phyloP scores from a whole-genome alignment of 2,329 filamentous ascomycete species.

The Fusarium illudens region DNA sequence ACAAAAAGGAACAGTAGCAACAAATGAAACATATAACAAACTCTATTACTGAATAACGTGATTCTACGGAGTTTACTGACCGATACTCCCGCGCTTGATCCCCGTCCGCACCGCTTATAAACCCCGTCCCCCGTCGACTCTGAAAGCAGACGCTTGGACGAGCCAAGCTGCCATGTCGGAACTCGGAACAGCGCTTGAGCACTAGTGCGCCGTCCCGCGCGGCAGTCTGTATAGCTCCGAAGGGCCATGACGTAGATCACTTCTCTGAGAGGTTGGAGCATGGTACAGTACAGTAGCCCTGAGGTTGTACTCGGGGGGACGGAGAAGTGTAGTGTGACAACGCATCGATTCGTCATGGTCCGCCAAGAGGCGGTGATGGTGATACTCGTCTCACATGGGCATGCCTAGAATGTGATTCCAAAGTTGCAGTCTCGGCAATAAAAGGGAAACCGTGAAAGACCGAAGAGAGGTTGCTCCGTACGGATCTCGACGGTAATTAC shows the following conservation, averaged over 20 bases:
- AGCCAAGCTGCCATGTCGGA: not conserved
- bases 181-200: not conserved
- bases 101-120: not conserved
- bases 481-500: not conserved
- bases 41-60: not conserved
- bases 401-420: not conserved
- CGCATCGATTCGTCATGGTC: not conserved
- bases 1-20: not conserved
- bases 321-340: not conserved
- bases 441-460: not conserved
- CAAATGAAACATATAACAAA: not conserved
- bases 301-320: not conserved
- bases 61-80: not conserved
- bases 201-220: not conserved
- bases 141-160: not conserved
- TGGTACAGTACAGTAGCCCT: no score
- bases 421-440: not conserved
- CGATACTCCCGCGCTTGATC: not conserved
- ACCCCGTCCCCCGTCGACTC: not conserved
- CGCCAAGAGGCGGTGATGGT: not conserved
- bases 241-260: not conserved
- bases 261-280: no score
- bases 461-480: not conserved
- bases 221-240: not conserved
- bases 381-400: not conserved